Conservation (phyloP, 192 early-diverging fungal genomes). For the Coemansia sp. region DNA sequence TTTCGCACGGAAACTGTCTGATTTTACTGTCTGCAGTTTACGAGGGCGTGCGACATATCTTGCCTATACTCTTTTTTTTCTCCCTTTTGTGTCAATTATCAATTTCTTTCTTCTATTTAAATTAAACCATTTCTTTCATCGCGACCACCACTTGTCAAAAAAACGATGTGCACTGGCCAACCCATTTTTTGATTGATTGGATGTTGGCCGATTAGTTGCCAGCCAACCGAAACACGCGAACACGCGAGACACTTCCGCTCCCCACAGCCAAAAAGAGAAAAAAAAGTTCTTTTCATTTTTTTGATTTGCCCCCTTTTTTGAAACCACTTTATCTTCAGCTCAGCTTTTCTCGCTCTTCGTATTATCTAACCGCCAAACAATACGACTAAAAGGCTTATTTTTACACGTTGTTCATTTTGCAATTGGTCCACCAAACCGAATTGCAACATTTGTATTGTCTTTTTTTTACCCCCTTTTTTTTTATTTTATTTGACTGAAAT, state of each 20-base stretch:
- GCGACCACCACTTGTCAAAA: background rate
- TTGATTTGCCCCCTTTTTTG: background rate
- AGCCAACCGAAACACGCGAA: background rate
- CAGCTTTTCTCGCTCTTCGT: background rate
- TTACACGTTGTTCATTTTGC: slow-evolving; percentile 8
- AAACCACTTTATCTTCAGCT: background rate
- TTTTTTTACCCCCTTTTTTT: slow-evolving; percentile 1
- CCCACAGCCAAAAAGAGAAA: slow-evolving; percentile 16
- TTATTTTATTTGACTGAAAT: slow-evolving; percentile 8
- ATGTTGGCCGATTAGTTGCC: background rate
- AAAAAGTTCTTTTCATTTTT: background rate
- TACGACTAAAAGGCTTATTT: background rate
- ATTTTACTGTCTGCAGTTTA: background rate
- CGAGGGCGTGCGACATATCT: slow-evolving; percentile 1
- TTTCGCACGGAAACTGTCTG: background rate
- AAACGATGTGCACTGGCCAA: background rate
- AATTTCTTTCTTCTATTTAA: slow-evolving; percentile 9
- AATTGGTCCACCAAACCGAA: slow-evolving; percentile 1
- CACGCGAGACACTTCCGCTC: background rate
- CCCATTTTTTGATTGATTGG: background rate
- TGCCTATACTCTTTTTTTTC: slow-evolving; percentile 10
- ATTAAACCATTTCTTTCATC: background rate
- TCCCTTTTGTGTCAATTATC: background rate
- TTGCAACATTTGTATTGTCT: slow-evolving; percentile 8
- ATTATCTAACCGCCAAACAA: background rate